These are phyloP conservation scores for Alisma plantagoaquatica DNA, from an alignment of 106 monocot genomes.

Conservation along the genomic window DNA sequence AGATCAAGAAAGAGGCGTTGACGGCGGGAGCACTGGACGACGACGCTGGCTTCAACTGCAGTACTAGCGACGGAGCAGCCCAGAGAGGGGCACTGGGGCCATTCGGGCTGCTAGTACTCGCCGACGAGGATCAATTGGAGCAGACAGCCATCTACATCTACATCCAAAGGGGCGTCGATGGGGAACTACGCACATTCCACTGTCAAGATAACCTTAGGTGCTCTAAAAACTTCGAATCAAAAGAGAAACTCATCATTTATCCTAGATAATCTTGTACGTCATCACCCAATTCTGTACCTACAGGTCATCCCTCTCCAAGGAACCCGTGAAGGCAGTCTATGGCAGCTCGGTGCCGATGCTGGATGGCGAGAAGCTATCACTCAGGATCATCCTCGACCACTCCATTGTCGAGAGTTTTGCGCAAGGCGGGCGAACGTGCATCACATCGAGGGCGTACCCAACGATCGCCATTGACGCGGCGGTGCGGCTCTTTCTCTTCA, in stretches of 20 bases:
- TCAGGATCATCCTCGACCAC: constrained; percentile 79
- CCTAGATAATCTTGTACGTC: no score
- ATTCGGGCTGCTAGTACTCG: constrained; percentile 73
- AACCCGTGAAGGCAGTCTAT: constrained; percentile 50
- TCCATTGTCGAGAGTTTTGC: constrained; percentile 79
- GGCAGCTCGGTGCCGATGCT: constrained; percentile 64
- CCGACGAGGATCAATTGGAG: constrained; percentile 49
- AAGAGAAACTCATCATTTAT: no score
- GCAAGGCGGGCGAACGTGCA: constrained; percentile 52
- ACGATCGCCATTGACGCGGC: constrained; percentile 37
- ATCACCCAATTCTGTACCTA: no score
- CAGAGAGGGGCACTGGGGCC: constrained; percentile 57
- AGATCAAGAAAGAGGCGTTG: constrained; percentile 27
- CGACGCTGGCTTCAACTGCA: constrained; percentile 70
- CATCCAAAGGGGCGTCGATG: constrained; percentile 28
- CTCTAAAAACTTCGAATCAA: no score
- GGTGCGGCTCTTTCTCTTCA: constrained; percentile 58
- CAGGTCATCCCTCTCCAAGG: no score
- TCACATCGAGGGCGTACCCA: constrained; percentile 69
- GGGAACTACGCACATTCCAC: constrained; percentile 47
- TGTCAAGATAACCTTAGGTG: constrained; percentile 88
- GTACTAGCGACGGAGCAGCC: constrained; percentile 64
- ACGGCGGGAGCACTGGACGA: constrained; percentile 25
- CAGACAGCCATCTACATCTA: constrained; percentile 86
- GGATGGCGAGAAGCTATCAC: constrained; percentile 48